Conservation (phyloP, 2,329 filamentous ascomycete genomes). For the Trichoderma guizhouense region DNA sequence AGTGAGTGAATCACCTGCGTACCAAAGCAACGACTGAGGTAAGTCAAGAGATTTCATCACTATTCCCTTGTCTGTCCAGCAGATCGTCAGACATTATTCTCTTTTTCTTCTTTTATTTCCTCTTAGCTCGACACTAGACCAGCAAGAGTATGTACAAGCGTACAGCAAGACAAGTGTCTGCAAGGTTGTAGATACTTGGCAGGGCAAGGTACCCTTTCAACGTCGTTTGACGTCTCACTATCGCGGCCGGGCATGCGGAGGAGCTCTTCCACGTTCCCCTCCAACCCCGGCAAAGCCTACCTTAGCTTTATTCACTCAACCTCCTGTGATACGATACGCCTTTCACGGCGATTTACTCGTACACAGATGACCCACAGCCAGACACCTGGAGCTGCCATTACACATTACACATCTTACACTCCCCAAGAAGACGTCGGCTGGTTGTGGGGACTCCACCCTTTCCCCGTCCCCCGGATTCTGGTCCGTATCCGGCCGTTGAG, state of each 20-base stretch:
- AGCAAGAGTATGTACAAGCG: not conserved
- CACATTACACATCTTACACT: not conserved
- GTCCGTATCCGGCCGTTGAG: constrained; percentile 7
- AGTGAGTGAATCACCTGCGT: not conserved
- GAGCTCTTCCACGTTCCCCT: constrained; percentile 2
- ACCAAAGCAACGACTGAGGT: not conserved
- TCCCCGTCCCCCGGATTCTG: constrained; percentile 16
- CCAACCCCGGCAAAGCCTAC: not conserved
- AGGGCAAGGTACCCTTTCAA: not conserved
- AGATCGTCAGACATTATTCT: not conserved
- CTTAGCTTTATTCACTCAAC: not conserved
- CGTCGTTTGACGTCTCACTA: not conserved
- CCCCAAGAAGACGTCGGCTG: not conserved
- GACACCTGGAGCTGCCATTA: not conserved
- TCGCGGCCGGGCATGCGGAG: constrained; percentile 18
- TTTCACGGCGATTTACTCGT: not conserved
- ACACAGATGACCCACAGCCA: constrained; percentile 9
- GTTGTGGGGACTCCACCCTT: constrained; percentile 14
- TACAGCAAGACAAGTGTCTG: not conserved
- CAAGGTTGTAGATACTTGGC: constrained; percentile 4
- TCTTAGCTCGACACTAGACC: not conserved
- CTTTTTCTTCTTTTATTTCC: not conserved
- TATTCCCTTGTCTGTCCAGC: not conserved
- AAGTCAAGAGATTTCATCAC: not conserved
- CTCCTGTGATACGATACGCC: not conserved